Percentiles rank a stretch among this genome's conserved stretches.
phyloP scores from a whole-genome alignment of 2,329 filamentous ascomycete species.

The Apiospora phragmitis region DNA sequence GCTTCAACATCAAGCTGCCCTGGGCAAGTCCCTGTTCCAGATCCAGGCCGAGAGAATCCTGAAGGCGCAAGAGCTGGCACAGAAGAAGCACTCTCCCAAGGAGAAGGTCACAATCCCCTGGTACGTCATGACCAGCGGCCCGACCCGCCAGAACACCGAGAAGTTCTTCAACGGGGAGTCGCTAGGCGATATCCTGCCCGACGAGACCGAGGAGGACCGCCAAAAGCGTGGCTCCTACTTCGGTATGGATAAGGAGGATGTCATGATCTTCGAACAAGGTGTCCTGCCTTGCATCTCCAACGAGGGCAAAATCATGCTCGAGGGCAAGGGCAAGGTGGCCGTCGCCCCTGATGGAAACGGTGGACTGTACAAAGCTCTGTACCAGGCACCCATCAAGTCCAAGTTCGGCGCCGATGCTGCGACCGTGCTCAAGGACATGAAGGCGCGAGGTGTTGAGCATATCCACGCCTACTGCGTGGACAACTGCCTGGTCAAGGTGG shows the following conservation, averaged over 20 bases:
- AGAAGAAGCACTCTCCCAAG: conserved; percentile 62
- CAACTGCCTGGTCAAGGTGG: conserved; percentile 99
- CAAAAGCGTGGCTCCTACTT: conserved; percentile 62
- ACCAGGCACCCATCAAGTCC: conserved; percentile 26
- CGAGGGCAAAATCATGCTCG: conserved; percentile 94
- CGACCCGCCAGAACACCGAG: conserved; percentile 89
- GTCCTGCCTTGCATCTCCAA: conserved; percentile 96
- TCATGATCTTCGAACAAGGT: conserved; percentile 94
- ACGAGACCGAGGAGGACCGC: conserved; percentile 64
- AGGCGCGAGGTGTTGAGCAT: conserved; percentile 85
- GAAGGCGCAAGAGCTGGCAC: conserved; percentile 80
- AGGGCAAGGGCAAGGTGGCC: conserved; percentile 86
- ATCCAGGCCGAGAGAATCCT: conserved; percentile 93
- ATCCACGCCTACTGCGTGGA: conserved; percentile 98
- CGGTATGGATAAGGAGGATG: conserved; percentile 80
- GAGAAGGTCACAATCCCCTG: conserved; percentile 74
- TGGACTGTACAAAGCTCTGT: conserved; percentile 91
- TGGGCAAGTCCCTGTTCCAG: conserved; percentile 94
- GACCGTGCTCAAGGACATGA: conserved; percentile 84
- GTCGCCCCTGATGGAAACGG: conserved; percentile 97
- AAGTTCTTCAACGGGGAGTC: conserved; percentile 67
- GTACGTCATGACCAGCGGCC: conserved; percentile 99
- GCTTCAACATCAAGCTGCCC: conserved; percentile 93
- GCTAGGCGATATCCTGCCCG: conserved; percentile 28
- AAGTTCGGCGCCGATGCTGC: conserved; percentile 54